Conservation (phyloP, 768 basidiomycete genomes). For the Lentinula aciculospora region DNA sequence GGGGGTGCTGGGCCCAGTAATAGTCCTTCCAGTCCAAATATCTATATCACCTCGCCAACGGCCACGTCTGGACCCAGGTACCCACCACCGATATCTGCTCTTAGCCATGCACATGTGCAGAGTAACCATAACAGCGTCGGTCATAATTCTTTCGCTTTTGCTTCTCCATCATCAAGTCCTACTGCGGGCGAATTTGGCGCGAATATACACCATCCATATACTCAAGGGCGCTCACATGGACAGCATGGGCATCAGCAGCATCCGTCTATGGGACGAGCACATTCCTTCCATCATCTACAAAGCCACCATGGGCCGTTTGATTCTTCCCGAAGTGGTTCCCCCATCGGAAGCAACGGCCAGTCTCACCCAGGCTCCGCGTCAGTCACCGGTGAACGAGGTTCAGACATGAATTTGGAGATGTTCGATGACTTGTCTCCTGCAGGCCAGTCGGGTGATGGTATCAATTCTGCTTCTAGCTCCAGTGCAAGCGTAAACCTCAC, state of each 20-base stretch:
- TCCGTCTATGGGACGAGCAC: conserved; percentile 11
- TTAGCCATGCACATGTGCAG: not conserved
- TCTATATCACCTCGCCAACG: conserved; percentile 65
- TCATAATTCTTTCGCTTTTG: not conserved
- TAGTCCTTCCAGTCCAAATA: conserved; percentile 51
- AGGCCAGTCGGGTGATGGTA: not conserved
- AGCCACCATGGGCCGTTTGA: conserved; percentile 17
- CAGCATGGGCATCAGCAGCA: conserved; percentile 27
- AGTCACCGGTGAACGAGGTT: not conserved
- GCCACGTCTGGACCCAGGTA: conserved; percentile 30
- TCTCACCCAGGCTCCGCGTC: not conserved
- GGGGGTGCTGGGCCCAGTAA: not conserved
- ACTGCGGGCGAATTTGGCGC: conserved; percentile 28
- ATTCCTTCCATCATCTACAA: conserved; percentile 52
- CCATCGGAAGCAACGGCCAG: not conserved
- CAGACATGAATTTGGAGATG: conserved; percentile 5
- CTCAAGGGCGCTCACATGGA: conserved; percentile 14
- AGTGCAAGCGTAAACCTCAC: conserved; percentile 1
- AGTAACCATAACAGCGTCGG: not conserved
- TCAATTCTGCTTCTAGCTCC: conserved; percentile 1
- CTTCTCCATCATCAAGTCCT: conserved; percentile 30
- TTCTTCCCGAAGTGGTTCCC: conserved; percentile 37
- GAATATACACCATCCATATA: conserved; percentile 19
- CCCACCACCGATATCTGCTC: conserved; percentile 32
- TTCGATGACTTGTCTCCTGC: conserved; percentile 5